Evolutionary conservation across 805 yeast genomes (phyloP).

Genomic region (Kuraishia ogatae): DNA sequence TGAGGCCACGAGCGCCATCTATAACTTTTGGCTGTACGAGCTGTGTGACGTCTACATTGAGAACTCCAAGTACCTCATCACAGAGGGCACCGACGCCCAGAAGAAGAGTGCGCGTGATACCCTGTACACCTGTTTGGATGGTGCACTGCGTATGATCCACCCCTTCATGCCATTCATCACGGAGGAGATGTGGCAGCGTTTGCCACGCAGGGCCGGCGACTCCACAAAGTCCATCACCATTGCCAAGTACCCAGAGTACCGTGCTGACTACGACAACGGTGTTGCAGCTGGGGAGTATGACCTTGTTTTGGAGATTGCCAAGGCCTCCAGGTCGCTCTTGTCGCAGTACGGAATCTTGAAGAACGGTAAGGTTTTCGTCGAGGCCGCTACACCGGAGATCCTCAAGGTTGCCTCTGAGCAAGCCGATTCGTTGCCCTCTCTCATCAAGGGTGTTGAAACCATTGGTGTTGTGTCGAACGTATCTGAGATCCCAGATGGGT

Average conservation of each 20-base stretch:
- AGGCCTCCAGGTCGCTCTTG: slow-evolving; percentile 84
- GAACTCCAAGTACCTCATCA: slow-evolving; percentile 86
- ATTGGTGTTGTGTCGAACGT: slow-evolving; percentile 52
- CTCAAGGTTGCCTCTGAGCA: slow-evolving; percentile 55
- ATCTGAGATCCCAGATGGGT: slow-evolving; percentile 73
- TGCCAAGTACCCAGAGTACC: slow-evolving; percentile 71
- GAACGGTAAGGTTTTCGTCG: slow-evolving; percentile 81
- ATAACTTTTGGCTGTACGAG: slow-evolving; percentile 91
- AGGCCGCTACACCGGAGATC: slow-evolving; percentile 42
- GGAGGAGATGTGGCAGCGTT: slow-evolving; percentile 98
- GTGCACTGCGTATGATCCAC: slow-evolving; percentile 84
- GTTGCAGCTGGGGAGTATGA: slow-evolving; percentile 72
- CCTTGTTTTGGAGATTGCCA: slow-evolving; percentile 75
- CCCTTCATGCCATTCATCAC: slow-evolving; percentile 98
- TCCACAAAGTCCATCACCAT: slow-evolving; percentile 61
- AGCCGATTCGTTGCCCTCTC: slow-evolving; percentile 78
- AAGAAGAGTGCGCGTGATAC: slow-evolving; percentile 90
- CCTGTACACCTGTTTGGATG: slow-evolving; percentile 84
- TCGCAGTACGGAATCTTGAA: slow-evolving; percentile 85
- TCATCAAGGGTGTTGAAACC: slow-evolving; percentile 83
- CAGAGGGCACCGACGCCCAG: slow-evolving; percentile 84
- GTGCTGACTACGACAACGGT: slow-evolving; percentile 49
- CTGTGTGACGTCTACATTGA: slow-evolving; percentile 97
- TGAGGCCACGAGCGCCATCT: slow-evolving; percentile 77
- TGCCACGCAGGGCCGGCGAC: slow-evolving; percentile 80